Conservation (phyloP, 2,329 filamentous ascomycete genomes). For the Lojkania enalia region DNA sequence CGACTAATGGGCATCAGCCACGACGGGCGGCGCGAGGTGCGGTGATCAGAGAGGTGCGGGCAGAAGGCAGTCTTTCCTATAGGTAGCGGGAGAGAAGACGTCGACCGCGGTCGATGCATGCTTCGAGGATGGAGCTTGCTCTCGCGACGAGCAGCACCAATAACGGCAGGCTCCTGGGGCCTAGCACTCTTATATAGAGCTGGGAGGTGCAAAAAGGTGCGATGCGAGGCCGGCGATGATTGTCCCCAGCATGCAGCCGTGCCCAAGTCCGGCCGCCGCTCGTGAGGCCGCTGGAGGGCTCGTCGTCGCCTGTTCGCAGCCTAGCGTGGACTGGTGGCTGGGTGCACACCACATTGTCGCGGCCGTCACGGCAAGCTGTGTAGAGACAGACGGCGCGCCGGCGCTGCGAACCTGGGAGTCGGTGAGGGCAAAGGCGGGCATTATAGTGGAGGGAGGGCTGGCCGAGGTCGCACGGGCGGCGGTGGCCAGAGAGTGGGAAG, state of each 20-base stretch:
- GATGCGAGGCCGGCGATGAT: constrained; percentile 3
- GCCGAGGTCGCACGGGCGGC: not conserved
- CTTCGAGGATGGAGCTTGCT: constrained; percentile 28
- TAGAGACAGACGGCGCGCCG: not conserved
- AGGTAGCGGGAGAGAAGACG: constrained; percentile 17
- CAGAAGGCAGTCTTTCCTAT: constrained; percentile 21
- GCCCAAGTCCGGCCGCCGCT: constrained; percentile 22
- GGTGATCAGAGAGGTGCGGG: constrained; percentile 17
- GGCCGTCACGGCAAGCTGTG: not conserved
- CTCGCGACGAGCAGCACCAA: constrained; percentile 18
- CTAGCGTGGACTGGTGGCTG: not conserved
- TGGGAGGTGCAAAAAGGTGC: not conserved
- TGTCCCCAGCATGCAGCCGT: constrained; percentile 26
- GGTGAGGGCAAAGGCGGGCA: constrained; percentile 20
- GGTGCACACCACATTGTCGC: constrained; percentile 1
- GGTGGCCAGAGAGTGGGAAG: not conserved
- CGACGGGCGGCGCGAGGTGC: constrained; percentile 23
- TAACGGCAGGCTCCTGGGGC: constrained; percentile 8
- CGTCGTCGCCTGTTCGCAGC: constrained; percentile 8
- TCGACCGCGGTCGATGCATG: constrained; percentile 19
- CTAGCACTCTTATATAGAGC: constrained; percentile 11
- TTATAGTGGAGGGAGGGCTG: not conserved
- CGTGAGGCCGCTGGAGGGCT: not conserved
- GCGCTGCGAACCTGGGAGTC: constrained; percentile 15
- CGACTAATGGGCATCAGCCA: constrained; percentile 37